Evolutionary conservation across 768 basidiomycete species (phyloP), one percentile per base, ranked within the genome.

Genomic region (Ramaria sp.): DNA sequence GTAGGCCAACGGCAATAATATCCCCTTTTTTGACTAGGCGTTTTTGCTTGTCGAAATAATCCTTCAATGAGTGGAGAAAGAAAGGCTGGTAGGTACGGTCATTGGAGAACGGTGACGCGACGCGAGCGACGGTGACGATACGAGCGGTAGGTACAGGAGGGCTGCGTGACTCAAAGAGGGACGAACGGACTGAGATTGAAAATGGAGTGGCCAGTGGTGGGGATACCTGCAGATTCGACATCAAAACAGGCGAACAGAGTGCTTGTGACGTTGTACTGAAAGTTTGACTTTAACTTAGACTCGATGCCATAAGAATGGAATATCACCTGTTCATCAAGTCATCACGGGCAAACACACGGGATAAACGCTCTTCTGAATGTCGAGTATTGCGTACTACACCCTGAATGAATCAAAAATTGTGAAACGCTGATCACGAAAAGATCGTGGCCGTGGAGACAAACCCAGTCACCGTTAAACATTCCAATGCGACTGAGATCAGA

Each of bases 391-490:
- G 69, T 20, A 73, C 72, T 50, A 87, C 63, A 45, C 74, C 79
- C 85, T 87, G 56, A 13, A 57, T n/a, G 22, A 22, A 22, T 42
- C 54, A 62, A 44, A 59, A 48, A 58, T 10, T 20, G 58, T 30
- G 44, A 7, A 18, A 37, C 47, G 50, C 32, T 7, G 1, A 47
- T 9, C 42, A n/a, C n/a, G n/a, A n/a, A n/a, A n/a, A n/a, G n/a
- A n/a, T 18, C 13, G 24, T 47, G 8, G 52, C n/a, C 20, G 10
- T 15, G 20, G 45, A 44, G 8, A 59, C 74, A 43, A 65, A 86
- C 89, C 90, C 89, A 92, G 62, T 90, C 88, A 30, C 83, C 83
- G 58, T 78, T 77, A 48, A 88, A 71, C 5, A 83, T 64, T 13
- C 89, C 88, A 39, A 87, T 68, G 50, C 71, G 76, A 37, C 78